Base-by-base conservation (phyloP, 352 stramenopile species). In the Pilasporangium apinafurcum region DNA sequence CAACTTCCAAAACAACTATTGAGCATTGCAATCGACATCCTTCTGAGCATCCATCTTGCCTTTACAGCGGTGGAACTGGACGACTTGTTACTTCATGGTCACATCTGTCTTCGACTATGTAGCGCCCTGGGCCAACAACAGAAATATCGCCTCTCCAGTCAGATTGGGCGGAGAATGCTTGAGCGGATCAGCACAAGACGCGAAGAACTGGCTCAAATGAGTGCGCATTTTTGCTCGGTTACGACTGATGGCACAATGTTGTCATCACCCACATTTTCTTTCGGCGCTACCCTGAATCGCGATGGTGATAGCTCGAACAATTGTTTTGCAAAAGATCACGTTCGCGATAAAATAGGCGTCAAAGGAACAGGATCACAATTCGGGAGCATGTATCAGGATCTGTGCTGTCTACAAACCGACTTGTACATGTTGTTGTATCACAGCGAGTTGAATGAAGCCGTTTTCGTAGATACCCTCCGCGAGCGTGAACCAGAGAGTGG, bases 391-490 rank as follows among this genome's bases (percentile, higher is more conserved):
- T 37, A 61, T n/a, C 66, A 86, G 42, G 70, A 86, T 21, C 42
- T 86, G n/a, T 63, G 48, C 14, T 85, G 76, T 26, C 30, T 78
- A 5, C 68, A 89, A 54, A 59, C 62, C 0, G 76, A 89, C 32
- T 40, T 80, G 18, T 24, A 62, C 4, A 44, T 85, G 7, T 21
- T 80, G 20, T 36, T 83, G 7, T 87, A 80, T 26, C 58, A 78
- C 22, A 28, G 66, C 34, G 77, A 90, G 39, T 44, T 90, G 3
- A 55, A 87, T 27, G 63, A 60, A 24, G 67, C 65, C 9, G 49
- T 37, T n/a, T 37, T 49, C 14, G 33, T 68, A 0, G 65, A 83
- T 20, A 36, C 37, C 0, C 30, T 65, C n/a, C 53, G 53, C 4
- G 30, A 25, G 21, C 44, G 25, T 14, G 4, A 37, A 1, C 2